Conservation (phyloP, 441 rosid genomes). For the Gossypium gossypioides region DNA sequence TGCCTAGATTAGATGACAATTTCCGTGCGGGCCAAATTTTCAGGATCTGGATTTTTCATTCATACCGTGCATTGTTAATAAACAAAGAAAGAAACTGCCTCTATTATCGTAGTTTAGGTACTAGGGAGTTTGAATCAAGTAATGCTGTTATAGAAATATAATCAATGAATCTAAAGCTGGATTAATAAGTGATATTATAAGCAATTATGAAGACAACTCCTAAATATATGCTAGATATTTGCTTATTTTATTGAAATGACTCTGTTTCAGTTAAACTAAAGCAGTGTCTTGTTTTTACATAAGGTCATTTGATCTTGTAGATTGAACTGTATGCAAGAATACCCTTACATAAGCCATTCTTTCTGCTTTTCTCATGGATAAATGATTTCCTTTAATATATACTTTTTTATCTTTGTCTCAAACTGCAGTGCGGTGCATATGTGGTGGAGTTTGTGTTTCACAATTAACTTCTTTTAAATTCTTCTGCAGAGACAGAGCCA, state of each 20-base stretch:
- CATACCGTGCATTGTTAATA: not conserved
- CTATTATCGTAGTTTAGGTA: not conserved
- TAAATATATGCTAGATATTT: not conserved
- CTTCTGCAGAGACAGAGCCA: slow-evolving; percentile 35
- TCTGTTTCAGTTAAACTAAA: not conserved
- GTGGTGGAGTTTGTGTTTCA: not conserved
- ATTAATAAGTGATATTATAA: not conserved
- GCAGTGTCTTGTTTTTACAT: not conserved
- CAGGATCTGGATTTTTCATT: not conserved
- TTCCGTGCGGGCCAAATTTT: not conserved
- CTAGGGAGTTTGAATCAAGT: not conserved
- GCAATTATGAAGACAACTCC: not conserved
- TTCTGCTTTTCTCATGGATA: not conserved
- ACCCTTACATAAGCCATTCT: not conserved
- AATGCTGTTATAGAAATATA: not conserved
- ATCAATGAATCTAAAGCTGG: not conserved
- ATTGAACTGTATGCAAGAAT: not conserved
- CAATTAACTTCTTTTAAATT: not conserved
- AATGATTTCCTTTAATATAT: not conserved
- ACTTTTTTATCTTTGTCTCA: not conserved
- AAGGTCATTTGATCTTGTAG: not conserved
- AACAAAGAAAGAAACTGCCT: not conserved
- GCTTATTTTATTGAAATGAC: not conserved
- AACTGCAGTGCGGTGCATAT: not conserved
- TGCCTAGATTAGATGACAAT: not conserved